Evolutionary conservation across 2,329 filamentous ascomycete species (phyloP), one percentile per base, ranked within the genome.

Genomic region (Keithomyces neogunnii): DNA sequence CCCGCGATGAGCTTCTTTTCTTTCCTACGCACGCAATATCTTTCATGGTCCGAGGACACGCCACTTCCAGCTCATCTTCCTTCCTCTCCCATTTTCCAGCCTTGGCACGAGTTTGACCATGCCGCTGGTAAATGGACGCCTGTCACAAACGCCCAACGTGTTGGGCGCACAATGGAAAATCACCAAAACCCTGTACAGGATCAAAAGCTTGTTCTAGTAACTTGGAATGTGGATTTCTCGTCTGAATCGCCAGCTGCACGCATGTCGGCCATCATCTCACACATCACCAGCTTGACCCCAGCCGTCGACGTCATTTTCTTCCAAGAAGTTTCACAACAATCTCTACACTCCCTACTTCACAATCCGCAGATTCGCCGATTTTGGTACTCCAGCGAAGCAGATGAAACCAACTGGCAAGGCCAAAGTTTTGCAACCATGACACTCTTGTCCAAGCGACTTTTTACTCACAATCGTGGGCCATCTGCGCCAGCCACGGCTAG

Each of bases 261-360:
- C 29, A 45, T 45, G 4, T 45, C 43, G 13, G 61, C 57, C 6
- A 62, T 70, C 6, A 30, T 69, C 4, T 60, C 58, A 3, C 52
- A 55, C 31, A 50, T 66, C 19, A 47, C 55, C 10, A 39, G 31
- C n/a, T 45, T 53, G 2, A 29, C 31, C 5, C 55, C 58, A 5
- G n/a, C 47, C 1, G 55, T 58, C 9, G 58, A 68, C 56, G 45
- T 69, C 13, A 57, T 68, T n/a, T 69, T 69, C 43, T 49, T 69
- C 6, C 67, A 70, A 48, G 67, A 70, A 53, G 60, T 69, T 5
- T 63, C 61, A 1, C 52, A 32, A 5, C 11, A 55, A 3, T 61
- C 62, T 5, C 52, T 68, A 3, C 11, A 38, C 0, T 39, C 33
- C 40, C 40, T 71, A 8, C 51, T 70, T 3, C 19, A 50, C 1